Evolutionary conservation across 306 rosid genomes (phyloP).

Genomic region (Glycine soja): DNA sequence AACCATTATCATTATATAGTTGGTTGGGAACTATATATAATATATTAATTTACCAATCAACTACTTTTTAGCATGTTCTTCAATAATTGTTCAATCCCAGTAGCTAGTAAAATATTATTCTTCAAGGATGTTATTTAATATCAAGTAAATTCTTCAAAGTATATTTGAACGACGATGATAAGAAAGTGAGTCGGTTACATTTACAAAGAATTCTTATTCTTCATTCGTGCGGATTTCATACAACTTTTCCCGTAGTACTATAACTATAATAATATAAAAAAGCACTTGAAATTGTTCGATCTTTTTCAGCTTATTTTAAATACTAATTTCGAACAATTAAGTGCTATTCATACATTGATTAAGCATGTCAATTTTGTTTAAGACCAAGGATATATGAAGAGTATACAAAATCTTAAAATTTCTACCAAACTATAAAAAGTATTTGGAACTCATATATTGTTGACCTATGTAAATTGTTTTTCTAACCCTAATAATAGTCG

Average conservation of each 20-base stretch:
- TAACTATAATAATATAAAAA: background rate
- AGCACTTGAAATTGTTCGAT: too few relatives aligned
- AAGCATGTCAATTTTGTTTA: background rate
- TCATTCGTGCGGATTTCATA: background rate
- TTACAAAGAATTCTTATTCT: background rate
- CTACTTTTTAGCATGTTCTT: constrained; percentile 15
- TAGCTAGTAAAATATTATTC: background rate
- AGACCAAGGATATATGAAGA: background rate
- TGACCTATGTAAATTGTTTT: background rate
- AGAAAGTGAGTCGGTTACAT: background rate
- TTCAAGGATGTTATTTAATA: background rate
- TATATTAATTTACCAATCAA: background rate
- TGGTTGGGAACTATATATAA: constrained; percentile 15
- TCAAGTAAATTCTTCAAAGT: background rate
- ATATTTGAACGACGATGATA: background rate
- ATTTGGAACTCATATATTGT: constrained; percentile 8
- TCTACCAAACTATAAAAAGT: background rate
- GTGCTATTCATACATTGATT: too few relatives aligned
- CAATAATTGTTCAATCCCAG: constrained; percentile 7
- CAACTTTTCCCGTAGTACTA: background rate
- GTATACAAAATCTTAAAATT: background rate
- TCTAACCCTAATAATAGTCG: constrained; percentile 10
- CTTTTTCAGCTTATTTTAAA: too few relatives aligned
- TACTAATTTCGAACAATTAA: too few relatives aligned
- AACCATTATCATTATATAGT: constrained; percentile 11